Percentiles rank a stretch among this genome's conserved stretches.
phyloP scores from a whole-genome alignment of 129 eudicot species.

The Rutidosis leptorrhynchoides region DNA sequence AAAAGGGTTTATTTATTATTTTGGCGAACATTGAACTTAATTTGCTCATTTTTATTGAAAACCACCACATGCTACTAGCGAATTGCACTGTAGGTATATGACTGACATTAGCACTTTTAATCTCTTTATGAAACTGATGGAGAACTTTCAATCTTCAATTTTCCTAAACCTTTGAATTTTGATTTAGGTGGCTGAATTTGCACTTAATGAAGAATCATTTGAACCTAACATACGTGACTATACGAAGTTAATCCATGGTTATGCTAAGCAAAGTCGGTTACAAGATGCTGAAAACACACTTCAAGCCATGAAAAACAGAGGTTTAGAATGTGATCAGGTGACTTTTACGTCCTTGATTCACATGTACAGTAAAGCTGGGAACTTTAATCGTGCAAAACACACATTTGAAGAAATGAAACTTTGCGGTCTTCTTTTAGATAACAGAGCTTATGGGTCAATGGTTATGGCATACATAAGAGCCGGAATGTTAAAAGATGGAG shows the following conservation, averaged over 20 bases:
- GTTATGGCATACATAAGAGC: constrained; percentile 90
- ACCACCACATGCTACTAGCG: background rate
- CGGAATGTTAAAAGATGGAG: constrained; percentile 55
- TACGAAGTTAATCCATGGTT: constrained; percentile 77
- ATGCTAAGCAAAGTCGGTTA: constrained; percentile 62
- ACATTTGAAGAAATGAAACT: constrained; percentile 73
- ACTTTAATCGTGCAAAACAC: constrained; percentile 61
- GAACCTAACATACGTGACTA: constrained; percentile 88
- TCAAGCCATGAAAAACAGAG: constrained; percentile 60
- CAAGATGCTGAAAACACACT: constrained; percentile 66
- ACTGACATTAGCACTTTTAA: background rate
- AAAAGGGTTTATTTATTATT: constrained; percentile 14
- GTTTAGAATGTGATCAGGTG: constrained; percentile 70
- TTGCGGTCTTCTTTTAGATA: constrained; percentile 60
- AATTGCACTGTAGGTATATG: background rate
- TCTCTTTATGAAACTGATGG: background rate
- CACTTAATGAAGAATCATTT: constrained; percentile 72
- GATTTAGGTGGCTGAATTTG: constrained; percentile 61
- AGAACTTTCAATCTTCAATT: background rate
- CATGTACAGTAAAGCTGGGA: constrained; percentile 93
- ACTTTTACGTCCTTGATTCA: constrained; percentile 77
- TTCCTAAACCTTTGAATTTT: background rate
- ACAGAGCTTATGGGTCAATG: constrained; percentile 84
- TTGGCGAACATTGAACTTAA: background rate
- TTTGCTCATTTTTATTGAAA: background rate